These are phyloP conservation scores for Dictyostelium intermedium DNA, from an alignment of 78 protist genomes.

Conservation along the genomic window DNA sequence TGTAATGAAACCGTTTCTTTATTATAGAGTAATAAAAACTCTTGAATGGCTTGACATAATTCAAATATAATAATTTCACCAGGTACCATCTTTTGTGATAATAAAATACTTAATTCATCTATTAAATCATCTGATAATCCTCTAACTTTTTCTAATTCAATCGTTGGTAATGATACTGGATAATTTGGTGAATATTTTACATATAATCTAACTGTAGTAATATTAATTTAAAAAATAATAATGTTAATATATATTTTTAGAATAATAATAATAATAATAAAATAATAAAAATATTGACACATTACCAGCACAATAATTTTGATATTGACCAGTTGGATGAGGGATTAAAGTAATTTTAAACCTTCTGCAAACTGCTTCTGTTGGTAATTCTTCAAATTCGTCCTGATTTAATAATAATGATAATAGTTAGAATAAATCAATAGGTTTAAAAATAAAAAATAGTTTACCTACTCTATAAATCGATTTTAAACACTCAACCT, in stretches of 20 bases:
- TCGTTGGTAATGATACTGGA: conserved; percentile 41
- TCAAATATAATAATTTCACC: conserved; percentile 53
- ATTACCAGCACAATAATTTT: conserved; percentile 60
- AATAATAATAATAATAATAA: background rate
- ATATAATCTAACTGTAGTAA: conserved; percentile 41
- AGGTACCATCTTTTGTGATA: conserved; percentile 33
- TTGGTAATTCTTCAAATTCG: conserved; percentile 49
- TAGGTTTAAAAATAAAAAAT: background rate
- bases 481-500: conserved; percentile 35
- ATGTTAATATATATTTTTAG: background rate
- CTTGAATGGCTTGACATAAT: conserved; percentile 62
- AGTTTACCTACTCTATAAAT: conserved; percentile 54
- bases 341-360: conserved; percentile 59
- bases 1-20: conserved; percentile 58
- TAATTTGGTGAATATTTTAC: conserved; percentile 72
- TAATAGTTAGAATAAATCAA: background rate
- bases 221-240: too few relatives aligned
- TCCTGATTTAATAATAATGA: background rate
- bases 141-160: conserved; percentile 36
- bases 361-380: conserved; percentile 57
- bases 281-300: background rate
- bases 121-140: conserved; percentile 74
- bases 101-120: conserved; percentile 10
- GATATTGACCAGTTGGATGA: conserved; percentile 62
- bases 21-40: conserved; percentile 31